These are phyloP conservation scores for Vinca minor DNA, from an alignment of 257 asterid genomes.

Conservation along the genomic window DNA sequence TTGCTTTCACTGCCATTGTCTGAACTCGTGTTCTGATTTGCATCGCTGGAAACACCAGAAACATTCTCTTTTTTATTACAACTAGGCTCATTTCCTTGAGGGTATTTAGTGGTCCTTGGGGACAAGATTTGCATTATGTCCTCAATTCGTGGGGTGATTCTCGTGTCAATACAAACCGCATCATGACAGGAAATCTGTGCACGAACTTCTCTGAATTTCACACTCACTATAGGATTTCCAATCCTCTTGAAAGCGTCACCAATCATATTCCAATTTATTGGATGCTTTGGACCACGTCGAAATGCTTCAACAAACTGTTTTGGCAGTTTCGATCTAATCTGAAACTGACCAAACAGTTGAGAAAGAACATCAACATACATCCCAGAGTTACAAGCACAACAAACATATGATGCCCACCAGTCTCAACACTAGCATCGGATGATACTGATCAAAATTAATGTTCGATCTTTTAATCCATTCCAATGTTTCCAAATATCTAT, in stretches of 20 bases:
- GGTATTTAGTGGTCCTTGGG: slow-evolving; percentile 16
- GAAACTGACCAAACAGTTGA: slow-evolving; percentile 5
- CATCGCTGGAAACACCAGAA: not conserved
- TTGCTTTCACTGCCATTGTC: slow-evolving; percentile 12
- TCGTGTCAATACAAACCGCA: slow-evolving; percentile 31
- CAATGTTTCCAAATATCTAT: not conserved
- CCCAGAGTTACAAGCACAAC: slow-evolving; percentile 34
- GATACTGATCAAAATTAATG: slow-evolving; percentile 13
- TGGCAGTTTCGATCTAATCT: slow-evolving; percentile 27
- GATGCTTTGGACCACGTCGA: slow-evolving; percentile 2
- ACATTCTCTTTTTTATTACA: not conserved
- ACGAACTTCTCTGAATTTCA: slow-evolving; percentile 12
- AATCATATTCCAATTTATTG: slow-evolving; percentile 11
- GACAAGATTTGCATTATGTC: slow-evolving; percentile 31
- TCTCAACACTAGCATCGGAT: slow-evolving; percentile 33
- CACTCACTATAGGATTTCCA: slow-evolving; percentile 46
- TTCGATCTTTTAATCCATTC: slow-evolving; percentile 31
- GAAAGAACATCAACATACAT: slow-evolving; percentile 10
- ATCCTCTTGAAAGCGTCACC: slow-evolving; percentile 36
- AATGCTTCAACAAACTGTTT: slow-evolving; percentile 26
- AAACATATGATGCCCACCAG: slow-evolving; percentile 36
- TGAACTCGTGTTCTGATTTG: slow-evolving; percentile 7
- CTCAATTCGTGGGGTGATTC: slow-evolving; percentile 11
- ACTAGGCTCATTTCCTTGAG: not conserved
- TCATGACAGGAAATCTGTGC: slow-evolving; percentile 16